Evolutionary conservation across 495 filamentous ascomycete species (phyloP).

Genomic region (Aspergillus incahuasiensis): DNA sequence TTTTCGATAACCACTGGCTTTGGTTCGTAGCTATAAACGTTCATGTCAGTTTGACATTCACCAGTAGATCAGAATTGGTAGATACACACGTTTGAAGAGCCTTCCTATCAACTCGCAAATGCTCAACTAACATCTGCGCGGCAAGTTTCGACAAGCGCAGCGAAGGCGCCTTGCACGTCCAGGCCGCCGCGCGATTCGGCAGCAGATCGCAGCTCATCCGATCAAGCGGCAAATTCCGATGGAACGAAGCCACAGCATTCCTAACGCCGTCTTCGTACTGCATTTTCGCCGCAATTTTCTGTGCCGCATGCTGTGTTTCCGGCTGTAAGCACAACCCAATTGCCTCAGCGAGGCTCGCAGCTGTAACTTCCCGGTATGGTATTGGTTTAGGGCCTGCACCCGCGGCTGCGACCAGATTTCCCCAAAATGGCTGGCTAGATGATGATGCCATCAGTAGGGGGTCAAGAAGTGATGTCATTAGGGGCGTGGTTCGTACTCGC

Average conservation of each 20-base stretch:
- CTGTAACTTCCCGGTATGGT: slow-evolving; percentile 65
- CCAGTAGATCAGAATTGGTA: no score
- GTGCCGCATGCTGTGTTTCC: slow-evolving; percentile 51
- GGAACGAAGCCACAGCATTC: slow-evolving; percentile 68
- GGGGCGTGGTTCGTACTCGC: slow-evolving; percentile 42
- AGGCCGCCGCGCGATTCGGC: slow-evolving; percentile 59
- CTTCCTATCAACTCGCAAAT: slow-evolving; percentile 55
- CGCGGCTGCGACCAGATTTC: slow-evolving; percentile 60
- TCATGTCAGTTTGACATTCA: no score
- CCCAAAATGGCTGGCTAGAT: slow-evolving; percentile 71
- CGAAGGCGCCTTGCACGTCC: slow-evolving; percentile 50
- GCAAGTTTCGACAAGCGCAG: slow-evolving; percentile 56
- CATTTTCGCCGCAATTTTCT: slow-evolving; percentile 58
- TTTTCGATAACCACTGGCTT: slow-evolving; percentile 32
- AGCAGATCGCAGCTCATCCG: slow-evolving; percentile 68
- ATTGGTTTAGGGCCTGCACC: slow-evolving; percentile 66
- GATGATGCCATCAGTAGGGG: background rate
- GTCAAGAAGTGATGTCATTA: background rate
- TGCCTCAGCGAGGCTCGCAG: slow-evolving; percentile 60
- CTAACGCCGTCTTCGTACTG: slow-evolving; percentile 65
- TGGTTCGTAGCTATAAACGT: slow-evolving; percentile 16
- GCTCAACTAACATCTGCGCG: slow-evolving; percentile 57
- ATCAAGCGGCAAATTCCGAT: slow-evolving; percentile 54
- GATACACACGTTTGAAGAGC: slow-evolving; percentile 46
- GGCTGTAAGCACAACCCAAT: slow-evolving; percentile 62